Conservation (phyloP, 2,329 filamentous ascomycete genomes). For the Colletotrichum acutatum region DNA sequence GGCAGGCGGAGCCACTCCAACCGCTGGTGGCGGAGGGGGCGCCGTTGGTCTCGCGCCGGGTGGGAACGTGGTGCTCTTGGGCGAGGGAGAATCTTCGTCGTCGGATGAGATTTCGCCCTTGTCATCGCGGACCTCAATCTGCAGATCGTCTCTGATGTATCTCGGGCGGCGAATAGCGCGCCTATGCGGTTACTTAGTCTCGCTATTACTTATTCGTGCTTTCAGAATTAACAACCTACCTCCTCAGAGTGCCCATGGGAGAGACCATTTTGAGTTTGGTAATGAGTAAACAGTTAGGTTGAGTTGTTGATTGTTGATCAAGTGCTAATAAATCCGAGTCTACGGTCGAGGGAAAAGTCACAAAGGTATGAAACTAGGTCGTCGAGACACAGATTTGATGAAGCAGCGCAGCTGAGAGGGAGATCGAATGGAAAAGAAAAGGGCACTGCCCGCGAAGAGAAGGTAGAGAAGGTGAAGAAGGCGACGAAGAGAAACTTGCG, state of each 20-base stretch:
- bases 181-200: not conserved
- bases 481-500: conserved; percentile 1
- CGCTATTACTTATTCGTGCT: not conserved
- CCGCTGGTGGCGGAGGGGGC: conserved; percentile 3
- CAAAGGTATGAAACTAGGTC: conserved; percentile 5
- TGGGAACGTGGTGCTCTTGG: conserved; percentile 4
- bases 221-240: conserved; percentile 1
- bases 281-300: not conserved
- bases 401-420: conserved; percentile 30
- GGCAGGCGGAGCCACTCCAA: not conserved
- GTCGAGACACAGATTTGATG: conserved; percentile 9
- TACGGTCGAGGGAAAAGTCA: conserved; percentile 1
- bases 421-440: not conserved
- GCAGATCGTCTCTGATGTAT: conserved; percentile 10
- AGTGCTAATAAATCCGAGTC: not conserved
- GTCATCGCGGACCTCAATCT: conserved; percentile 22
- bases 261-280: conserved; percentile 1
- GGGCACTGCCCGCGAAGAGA: conserved; percentile 31
- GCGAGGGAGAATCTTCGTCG: conserved; percentile 31
- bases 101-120: conserved; percentile 6
- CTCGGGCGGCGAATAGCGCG: conserved; percentile 13
- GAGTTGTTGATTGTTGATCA: not conserved
- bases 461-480: not conserved
- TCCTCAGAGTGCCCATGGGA: conserved; percentile 9
- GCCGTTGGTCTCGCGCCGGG: not conserved